Percentiles rank a stretch among this genome's conserved stretches.
Evolutionary conservation across 768 basidiomycete species (phyloP).

Genomic region (Cyathus striatus): DNA sequence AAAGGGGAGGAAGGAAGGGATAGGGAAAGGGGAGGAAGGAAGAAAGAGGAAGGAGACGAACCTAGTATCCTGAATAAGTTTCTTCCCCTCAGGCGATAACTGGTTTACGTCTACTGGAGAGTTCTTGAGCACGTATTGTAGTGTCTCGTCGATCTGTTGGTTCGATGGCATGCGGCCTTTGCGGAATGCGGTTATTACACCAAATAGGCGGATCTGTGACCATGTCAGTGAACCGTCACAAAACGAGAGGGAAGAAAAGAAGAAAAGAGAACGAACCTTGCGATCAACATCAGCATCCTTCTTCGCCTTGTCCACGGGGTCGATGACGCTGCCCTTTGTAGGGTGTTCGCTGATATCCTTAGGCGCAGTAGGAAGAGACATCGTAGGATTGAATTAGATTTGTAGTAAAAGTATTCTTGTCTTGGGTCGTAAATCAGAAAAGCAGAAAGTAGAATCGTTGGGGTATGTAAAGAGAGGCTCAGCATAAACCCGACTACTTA

Average conservation of each 20-base stretch:
- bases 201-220: conserved; percentile 65
- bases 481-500: no score
- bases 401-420: no score
- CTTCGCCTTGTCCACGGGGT: conserved; percentile 54
- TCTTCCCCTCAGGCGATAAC: conserved; percentile 73
- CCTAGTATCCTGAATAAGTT: conserved; percentile 73
- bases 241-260: conserved; percentile 1
- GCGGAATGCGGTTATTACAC: conserved; percentile 76
- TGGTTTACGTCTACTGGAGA: conserved; percentile 55
- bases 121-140: conserved; percentile 59
- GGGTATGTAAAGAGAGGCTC: no score
- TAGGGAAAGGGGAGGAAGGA: no score
- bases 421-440: no score
- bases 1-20: no score
- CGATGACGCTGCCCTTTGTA: conserved; percentile 52
- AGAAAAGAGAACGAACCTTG: conserved; percentile 38
- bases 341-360: conserved; percentile 63
- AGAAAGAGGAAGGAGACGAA: no score
- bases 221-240: background rate
- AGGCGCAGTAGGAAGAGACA: conserved; percentile 65
- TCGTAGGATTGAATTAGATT: no score
- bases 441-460: no score
- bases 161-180: conserved; percentile 78
- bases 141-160: conserved; percentile 67
- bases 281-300: conserved; percentile 76